Conservation (phyloP, 495 filamentous ascomycete species). For the Penicillium verhagenii region DNA sequence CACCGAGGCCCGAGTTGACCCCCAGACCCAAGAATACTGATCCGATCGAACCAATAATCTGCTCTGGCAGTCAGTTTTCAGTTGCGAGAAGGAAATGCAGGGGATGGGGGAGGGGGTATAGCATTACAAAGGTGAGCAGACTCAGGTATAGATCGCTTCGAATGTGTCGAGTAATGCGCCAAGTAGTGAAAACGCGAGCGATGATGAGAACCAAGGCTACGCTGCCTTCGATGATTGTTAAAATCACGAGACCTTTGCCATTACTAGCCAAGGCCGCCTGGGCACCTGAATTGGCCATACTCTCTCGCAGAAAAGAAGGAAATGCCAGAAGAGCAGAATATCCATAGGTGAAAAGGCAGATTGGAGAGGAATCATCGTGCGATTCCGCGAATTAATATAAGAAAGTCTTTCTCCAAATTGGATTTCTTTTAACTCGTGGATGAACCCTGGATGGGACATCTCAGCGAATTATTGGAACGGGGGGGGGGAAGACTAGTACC, state of each 20-base stretch:
- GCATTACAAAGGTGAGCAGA: constrained; percentile 17
- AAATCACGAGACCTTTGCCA: constrained; percentile 10
- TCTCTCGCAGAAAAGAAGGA: neutral
- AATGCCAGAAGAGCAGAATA: neutral
- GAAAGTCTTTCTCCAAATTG: neutral
- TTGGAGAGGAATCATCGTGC: neutral
- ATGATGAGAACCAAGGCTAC: constrained; percentile 9
- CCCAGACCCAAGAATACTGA: constrained; percentile 22
- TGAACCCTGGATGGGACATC: neutral
- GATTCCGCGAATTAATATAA: neutral
- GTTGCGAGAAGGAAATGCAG: neutral
- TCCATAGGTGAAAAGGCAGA: neutral
- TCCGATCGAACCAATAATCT: constrained; percentile 8
- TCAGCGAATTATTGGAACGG: neutral
- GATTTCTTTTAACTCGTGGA: neutral
- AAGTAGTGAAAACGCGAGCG: constrained; percentile 13
- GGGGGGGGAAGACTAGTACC: too few relatives aligned
- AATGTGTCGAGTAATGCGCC: constrained; percentile 16
- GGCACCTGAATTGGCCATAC: neutral
- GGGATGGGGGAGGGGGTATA: too few relatives aligned
- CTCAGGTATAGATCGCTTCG: constrained; percentile 11
- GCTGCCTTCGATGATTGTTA: constrained; percentile 7
- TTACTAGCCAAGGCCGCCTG: constrained; percentile 1
- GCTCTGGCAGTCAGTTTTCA: neutral
- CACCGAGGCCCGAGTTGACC: constrained; percentile 27